Evolutionary conservation across 148 eudicot species (phyloP), one percentile per base, ranked within the genome.

Genomic region (Cornus suecica): DNA sequence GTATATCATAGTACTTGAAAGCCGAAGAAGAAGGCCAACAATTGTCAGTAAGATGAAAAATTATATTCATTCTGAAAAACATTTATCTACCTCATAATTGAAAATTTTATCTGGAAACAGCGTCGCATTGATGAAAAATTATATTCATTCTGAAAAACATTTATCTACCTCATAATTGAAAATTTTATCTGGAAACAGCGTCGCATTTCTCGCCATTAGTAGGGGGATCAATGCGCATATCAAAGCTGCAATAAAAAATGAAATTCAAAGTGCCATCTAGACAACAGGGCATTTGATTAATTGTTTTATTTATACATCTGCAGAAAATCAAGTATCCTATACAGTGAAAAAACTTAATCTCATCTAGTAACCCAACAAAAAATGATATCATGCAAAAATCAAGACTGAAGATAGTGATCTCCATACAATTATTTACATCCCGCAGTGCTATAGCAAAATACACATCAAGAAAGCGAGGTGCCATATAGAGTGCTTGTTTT

Each of bases 201-300:
- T 87, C 54, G 97, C 86, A 84, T 83, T 82, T 85, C 99, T 87
- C 41, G 87, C 80, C 94, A 95, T 90, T 70, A 95, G 88, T 82
- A 91, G 80, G 71, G 99, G 97, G 77, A 95, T 84, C 66, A 93
- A 78, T 52, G 99, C 99, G 75, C 97, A 95, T 63, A 91, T 82
- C 78, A 95, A 70, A 41, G 99, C 99, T 95, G 97, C 83, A 85
- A 73, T 41, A 80, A 29, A 69, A 60, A 2, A 73, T 24, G 61
- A 56, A 15, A 37, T 32, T 20, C 68, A 31, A 65, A 48, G 24
- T 30, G 42, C 48, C 54, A 69, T 28, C 51, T 32, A 48, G 16
- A 41, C 15, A 26, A 22, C 42, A 68, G 20, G 15, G 69, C 24
- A 23, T 48, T 28, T 28, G 25, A 51, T 68, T 64, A 25, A 23